Conservation (phyloP, 2,329 filamentous ascomycete species). For the Fusarium equiseti region DNA sequence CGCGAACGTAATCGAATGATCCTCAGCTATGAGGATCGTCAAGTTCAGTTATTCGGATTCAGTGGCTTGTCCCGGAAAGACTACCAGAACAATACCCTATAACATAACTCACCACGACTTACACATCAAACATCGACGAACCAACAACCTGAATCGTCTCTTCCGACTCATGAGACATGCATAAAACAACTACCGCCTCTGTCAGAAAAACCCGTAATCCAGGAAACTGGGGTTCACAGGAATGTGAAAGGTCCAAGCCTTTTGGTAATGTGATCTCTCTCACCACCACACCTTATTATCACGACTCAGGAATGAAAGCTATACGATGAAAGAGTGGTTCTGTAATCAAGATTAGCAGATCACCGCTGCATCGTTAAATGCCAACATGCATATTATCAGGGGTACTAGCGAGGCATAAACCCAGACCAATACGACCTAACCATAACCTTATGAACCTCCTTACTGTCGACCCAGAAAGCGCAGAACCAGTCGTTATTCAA, state of each 20-base stretch:
- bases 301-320: constrained; percentile 28
- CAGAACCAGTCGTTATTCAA: background rate
- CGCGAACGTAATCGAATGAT: background rate
- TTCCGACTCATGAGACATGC: constrained; percentile 22
- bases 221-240: constrained; percentile 22
- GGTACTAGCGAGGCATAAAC: constrained; percentile 18
- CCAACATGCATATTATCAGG: constrained; percentile 31
- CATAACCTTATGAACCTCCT: constrained; percentile 14
- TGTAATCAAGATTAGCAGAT: constrained; percentile 3
- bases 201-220: constrained; percentile 12
- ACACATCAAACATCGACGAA: background rate
- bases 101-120: constrained; percentile 1
- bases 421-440: constrained; percentile 6
- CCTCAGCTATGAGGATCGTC: background rate
- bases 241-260: constrained; percentile 21
- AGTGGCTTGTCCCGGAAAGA: constrained; percentile 1
- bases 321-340: background rate
- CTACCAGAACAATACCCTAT: background rate
- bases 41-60: background rate
- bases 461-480: background rate
- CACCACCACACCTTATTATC: constrained; percentile 24
- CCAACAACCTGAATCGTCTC: background rate
- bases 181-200: background rate
- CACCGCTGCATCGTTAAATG: constrained; percentile 10
- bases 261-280: constrained; percentile 1